Evolutionary conservation across 2,329 filamentous ascomycete genomes (phyloP).

Genomic region (Fusarium sp.): DNA sequence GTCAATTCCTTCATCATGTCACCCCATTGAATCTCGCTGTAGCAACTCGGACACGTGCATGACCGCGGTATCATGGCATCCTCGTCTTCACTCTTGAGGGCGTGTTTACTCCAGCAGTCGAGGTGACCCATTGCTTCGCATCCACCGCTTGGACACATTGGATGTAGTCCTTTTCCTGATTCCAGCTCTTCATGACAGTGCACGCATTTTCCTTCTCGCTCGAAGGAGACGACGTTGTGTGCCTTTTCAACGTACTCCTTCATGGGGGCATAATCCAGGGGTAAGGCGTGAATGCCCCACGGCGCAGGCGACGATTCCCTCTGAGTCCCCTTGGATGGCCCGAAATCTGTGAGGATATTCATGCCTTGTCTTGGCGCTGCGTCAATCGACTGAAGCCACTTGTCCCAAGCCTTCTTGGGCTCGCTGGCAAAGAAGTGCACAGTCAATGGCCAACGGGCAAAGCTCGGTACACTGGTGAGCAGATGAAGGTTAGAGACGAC

Average conservation of each 20-base stretch:
- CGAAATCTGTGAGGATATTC: slow-evolving; percentile 68
- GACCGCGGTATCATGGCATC: slow-evolving; percentile 72
- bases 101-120: slow-evolving; percentile 68
- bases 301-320: slow-evolving; percentile 22
- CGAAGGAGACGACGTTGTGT: slow-evolving; percentile 65
- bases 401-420: slow-evolving; percentile 76
- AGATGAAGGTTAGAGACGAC: slow-evolving; percentile 85
- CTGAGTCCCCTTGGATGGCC: slow-evolving; percentile 33
- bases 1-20: slow-evolving; percentile 87
- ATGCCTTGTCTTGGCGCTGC: slow-evolving; percentile 62
- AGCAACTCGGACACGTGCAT: slow-evolving; percentile 80
- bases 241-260: slow-evolving; percentile 68
- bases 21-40: slow-evolving; percentile 73
- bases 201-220: slow-evolving; percentile 66
- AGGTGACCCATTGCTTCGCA: slow-evolving; percentile 71
- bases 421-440: slow-evolving; percentile 83
- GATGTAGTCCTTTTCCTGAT: slow-evolving; percentile 64
- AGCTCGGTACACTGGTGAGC: slow-evolving; percentile 82
- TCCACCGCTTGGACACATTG: slow-evolving; percentile 64
- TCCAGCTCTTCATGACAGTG: slow-evolving; percentile 62
- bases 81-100: slow-evolving; percentile 54
- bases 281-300: slow-evolving; percentile 66
- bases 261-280: slow-evolving; percentile 66
- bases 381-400: slow-evolving; percentile 63
- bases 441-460: slow-evolving; percentile 83